A percentile compares a stretch with the other conserved stretches of the same genome.
phyloP scores from a whole-genome alignment of 768 basidiomycete species.

The Cyclocybe aegerita region DNA sequence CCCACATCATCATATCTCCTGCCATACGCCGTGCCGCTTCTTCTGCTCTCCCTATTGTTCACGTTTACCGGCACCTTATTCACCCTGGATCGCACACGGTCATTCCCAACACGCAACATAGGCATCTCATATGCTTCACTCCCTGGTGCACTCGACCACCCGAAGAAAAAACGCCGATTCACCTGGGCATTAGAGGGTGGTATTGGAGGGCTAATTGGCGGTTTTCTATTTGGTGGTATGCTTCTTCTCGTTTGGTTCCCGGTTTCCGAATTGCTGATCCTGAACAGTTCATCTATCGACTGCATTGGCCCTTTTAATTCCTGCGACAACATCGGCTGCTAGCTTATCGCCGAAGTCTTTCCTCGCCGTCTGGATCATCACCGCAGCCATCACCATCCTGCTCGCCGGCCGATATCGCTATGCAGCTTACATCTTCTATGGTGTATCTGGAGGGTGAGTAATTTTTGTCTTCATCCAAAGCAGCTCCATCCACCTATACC shows the following conservation, averaged over 20 bases:
- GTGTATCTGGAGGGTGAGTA: constrained; percentile 57
- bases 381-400: constrained; percentile 44
- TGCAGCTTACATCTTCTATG: constrained; percentile 46
- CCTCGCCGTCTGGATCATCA: constrained; percentile 58
- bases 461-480: not conserved
- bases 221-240: constrained; percentile 62
- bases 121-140: constrained; percentile 25
- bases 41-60: constrained; percentile 54
- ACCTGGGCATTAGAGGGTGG: constrained; percentile 56
- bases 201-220: constrained; percentile 57
- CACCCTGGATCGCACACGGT: constrained; percentile 66
- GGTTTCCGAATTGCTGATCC: constrained; percentile 4
- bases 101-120: constrained; percentile 46
- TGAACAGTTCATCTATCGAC: constrained; percentile 52
- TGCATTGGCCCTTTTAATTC: constrained; percentile 58
- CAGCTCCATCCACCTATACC: not conserved
- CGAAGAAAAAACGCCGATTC: constrained; percentile 29
- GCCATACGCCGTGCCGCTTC: constrained; percentile 60
- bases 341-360: constrained; percentile 50
- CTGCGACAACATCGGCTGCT: constrained; percentile 44
- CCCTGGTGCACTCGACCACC: constrained; percentile 28
- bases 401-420: constrained; percentile 56
- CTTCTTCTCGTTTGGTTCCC: constrained; percentile 8
- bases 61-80: constrained; percentile 73
- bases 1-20: constrained; percentile 49